Conservation (phyloP, 768 basidiomycete species). For the Gymnopilus dilepis region DNA sequence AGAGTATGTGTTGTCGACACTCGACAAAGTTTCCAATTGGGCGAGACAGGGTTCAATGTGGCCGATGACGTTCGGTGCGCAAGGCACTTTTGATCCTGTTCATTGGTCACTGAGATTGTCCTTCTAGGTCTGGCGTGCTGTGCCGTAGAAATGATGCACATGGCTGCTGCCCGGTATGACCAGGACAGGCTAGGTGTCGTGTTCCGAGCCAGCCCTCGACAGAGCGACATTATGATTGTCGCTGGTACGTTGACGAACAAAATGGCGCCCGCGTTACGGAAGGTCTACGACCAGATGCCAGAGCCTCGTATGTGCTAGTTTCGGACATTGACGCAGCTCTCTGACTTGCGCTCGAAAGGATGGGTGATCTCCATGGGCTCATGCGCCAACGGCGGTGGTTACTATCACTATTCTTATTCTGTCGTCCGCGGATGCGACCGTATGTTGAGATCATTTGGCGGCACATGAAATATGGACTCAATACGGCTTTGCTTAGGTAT, state of each 20-base stretch:
- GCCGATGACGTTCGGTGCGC: slow-evolving; percentile 94
- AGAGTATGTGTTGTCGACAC: slow-evolving; percentile 96
- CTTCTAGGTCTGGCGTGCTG: slow-evolving; percentile 91
- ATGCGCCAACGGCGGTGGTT: slow-evolving; percentile 97
- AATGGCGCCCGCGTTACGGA: slow-evolving; percentile 98
- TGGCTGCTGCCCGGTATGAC: slow-evolving; percentile 98
- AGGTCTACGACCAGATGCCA: slow-evolving; percentile 99
- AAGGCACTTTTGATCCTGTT: slow-evolving; percentile 3
- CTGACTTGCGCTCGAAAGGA: slow-evolving; percentile 46
- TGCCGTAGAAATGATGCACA: slow-evolving; percentile 99
- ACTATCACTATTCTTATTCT: slow-evolving; percentile 98
- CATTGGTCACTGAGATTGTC: slow-evolving; percentile 8
- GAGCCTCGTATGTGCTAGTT: slow-evolving; percentile 74
- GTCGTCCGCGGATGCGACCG: slow-evolving; percentile 98
- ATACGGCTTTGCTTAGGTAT: slow-evolving; percentile 60
- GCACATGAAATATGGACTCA: slow-evolving; percentile 7
- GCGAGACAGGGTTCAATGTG: slow-evolving; percentile 97
- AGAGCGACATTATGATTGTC: slow-evolving; percentile 99
- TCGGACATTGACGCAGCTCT: background rate
- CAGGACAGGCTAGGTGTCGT: slow-evolving; percentile 97
- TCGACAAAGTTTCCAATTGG: slow-evolving; percentile 98
- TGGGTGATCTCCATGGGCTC: slow-evolving; percentile 99
- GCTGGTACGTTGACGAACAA: slow-evolving; percentile 99
- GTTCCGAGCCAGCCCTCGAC: slow-evolving; percentile 98
- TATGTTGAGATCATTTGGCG: slow-evolving; percentile 40